phyloP scores from a whole-genome alignment of 2,329 filamentous ascomycete genomes.

The Chaetomiaceae sp. region DNA sequence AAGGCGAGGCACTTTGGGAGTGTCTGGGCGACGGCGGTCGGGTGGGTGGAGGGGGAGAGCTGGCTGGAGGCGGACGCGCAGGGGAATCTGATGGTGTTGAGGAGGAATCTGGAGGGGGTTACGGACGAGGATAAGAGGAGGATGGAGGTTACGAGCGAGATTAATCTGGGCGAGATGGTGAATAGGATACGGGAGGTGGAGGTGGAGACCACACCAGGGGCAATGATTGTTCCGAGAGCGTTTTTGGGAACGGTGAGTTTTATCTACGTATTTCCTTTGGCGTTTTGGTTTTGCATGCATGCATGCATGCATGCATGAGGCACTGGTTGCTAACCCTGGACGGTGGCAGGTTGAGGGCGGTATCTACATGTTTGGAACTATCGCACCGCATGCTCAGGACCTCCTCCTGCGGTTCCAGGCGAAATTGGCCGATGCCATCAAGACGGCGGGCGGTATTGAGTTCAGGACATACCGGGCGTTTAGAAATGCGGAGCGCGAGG shows the following conservation, averaged over 20 bases:
- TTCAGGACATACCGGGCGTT: conserved; percentile 83
- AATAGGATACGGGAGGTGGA: conserved; percentile 77
- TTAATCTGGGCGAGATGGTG: conserved; percentile 87
- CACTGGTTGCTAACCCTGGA: not conserved
- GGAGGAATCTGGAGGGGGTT: conserved; percentile 66
- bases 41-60: conserved; percentile 64
- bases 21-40: conserved; percentile 75
- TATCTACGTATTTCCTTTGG: not conserved
- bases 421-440: conserved; percentile 61
- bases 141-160: conserved; percentile 71
- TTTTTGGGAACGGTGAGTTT: conserved; percentile 81
- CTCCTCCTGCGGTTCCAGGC: conserved; percentile 78
- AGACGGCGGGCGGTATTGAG: conserved; percentile 66
- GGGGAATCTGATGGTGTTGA: conserved; percentile 81
- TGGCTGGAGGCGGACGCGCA: conserved; percentile 84
- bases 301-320: no score
- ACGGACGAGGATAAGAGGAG: conserved; percentile 68
- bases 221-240: conserved; percentile 72
- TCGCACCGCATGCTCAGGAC: conserved; percentile 68
- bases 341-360: conserved; percentile 75
- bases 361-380: conserved; percentile 83
- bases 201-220: conserved; percentile 59
- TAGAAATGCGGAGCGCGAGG: conserved; percentile 64
- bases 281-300: no score
- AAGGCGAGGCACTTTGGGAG: conserved; percentile 76